phyloP scores from a whole-genome alignment of 805 yeast genomes.

The Lipomyces sp. region DNA sequence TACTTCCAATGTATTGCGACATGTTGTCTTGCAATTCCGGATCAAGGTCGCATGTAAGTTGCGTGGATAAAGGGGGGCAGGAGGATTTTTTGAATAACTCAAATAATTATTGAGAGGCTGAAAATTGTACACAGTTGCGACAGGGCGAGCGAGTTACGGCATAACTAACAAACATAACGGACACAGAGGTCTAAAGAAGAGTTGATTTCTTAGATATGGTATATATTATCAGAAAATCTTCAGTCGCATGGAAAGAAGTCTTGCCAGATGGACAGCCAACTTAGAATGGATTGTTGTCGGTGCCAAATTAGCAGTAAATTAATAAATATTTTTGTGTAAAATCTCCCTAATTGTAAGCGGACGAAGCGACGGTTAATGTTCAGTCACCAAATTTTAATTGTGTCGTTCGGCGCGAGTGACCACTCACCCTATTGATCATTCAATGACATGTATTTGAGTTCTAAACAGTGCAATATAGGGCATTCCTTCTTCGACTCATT shows the following conservation, averaged over 20 bases:
- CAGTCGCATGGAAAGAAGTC: too few relatives aligned
- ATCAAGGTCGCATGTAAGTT: not conserved
- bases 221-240: too few relatives aligned
- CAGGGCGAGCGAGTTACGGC: too few relatives aligned
- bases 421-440: too few relatives aligned
- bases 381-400: not conserved
- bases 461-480: not conserved
- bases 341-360: not conserved
- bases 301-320: not conserved
- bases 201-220: too few relatives aligned
- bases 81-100: not conserved
- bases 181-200: too few relatives aligned
- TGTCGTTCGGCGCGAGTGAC: too few relatives aligned
- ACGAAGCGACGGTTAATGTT: not conserved
- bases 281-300: not conserved
- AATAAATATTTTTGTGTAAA: not conserved
- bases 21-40: conserved; percentile 47
- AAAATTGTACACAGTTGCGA: too few relatives aligned
- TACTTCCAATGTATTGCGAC: conserved; percentile 93
- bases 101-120: not conserved
- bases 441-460: not conserved
- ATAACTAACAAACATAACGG: too few relatives aligned
- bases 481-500: not conserved
- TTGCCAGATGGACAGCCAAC: not conserved
- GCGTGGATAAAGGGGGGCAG: not conserved